Evolutionary conservation across 768 basidiomycete genomes (phyloP).

Genomic region (Dictyophora rubrovolvata): DNA sequence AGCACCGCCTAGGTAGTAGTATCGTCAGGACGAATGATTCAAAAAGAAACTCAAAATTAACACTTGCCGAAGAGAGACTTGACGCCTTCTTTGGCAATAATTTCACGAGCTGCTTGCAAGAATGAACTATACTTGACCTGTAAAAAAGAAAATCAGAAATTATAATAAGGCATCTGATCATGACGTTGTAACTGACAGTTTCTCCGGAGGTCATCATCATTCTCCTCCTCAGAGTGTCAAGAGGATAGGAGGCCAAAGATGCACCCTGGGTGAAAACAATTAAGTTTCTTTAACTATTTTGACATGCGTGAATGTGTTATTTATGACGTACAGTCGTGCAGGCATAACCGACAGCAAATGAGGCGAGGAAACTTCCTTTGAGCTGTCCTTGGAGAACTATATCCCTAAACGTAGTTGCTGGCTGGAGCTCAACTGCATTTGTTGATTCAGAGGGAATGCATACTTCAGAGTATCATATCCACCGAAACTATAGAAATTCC

Average conservation of each 20-base stretch:
- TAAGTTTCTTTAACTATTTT: neutral
- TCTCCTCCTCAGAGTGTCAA: slow-evolving; percentile 35
- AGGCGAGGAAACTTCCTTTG: slow-evolving; percentile 30
- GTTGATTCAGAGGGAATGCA: neutral
- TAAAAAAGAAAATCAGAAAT: no score
- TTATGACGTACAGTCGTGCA: slow-evolving; percentile 26
- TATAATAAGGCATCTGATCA: neutral
- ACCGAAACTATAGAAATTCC: slow-evolving; percentile 25
- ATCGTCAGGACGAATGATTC: neutral
- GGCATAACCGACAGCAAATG: slow-evolving; percentile 32
- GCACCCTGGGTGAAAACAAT: slow-evolving; percentile 26
- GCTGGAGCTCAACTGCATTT: neutral
- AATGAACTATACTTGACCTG: slow-evolving; percentile 31
- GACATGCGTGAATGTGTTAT: no score
- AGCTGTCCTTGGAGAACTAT: slow-evolving; percentile 29
- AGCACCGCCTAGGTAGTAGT: slow-evolving; percentile 3
- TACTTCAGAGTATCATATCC: slow-evolving; percentile 30
- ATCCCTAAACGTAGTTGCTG: slow-evolving; percentile 14
- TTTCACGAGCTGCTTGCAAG: slow-evolving; percentile 30
- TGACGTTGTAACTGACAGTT: slow-evolving; percentile 13
- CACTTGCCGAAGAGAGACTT: slow-evolving; percentile 28
- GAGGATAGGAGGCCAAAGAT: slow-evolving; percentile 29
- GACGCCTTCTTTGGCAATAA: slow-evolving; percentile 30
- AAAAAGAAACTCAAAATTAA: neutral
- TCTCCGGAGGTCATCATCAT: slow-evolving; percentile 41